phyloP scores from a whole-genome alignment of 164 flowering plant species.

The Vitis cinerea region DNA sequence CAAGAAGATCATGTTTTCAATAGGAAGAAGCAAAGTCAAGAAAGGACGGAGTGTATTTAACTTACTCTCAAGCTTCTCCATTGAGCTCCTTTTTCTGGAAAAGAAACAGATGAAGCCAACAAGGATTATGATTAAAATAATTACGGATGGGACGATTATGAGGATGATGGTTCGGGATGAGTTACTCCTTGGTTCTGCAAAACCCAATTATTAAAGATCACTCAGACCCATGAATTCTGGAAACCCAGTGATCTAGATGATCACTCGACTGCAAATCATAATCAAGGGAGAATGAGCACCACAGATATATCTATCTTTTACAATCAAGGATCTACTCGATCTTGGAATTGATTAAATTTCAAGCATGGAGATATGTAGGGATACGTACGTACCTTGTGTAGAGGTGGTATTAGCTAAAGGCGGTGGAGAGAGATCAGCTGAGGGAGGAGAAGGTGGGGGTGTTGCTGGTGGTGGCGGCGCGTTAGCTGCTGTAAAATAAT shows the following conservation, averaged over 20 bases:
- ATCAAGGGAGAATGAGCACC: no score
- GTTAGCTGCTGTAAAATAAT: not conserved
- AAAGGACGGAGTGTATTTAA: not conserved
- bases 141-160: conserved; percentile 3
- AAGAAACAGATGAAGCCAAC: conserved; percentile 1
- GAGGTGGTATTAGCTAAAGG: not conserved
- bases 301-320: no score
- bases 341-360: no score
- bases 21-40: no score
- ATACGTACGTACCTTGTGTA: no score
- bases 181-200: conserved; percentile 3
- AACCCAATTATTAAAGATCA: not conserved
- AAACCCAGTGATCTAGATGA: no score
- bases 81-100: not conserved
- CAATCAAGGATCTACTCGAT: no score
- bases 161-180: not conserved
- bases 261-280: no score
- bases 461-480: not conserved
- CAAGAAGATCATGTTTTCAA: no score
- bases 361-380: no score
- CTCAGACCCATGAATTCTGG: no score
- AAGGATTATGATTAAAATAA: not conserved
- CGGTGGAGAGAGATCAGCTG: not conserved
- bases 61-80: conserved; percentile 4
- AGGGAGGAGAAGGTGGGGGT: not conserved